Evolutionary conservation across 2,329 filamentous ascomycete species (phyloP), one percentile per base, ranked within the genome.

Genomic region (Ramularia endophylla): DNA sequence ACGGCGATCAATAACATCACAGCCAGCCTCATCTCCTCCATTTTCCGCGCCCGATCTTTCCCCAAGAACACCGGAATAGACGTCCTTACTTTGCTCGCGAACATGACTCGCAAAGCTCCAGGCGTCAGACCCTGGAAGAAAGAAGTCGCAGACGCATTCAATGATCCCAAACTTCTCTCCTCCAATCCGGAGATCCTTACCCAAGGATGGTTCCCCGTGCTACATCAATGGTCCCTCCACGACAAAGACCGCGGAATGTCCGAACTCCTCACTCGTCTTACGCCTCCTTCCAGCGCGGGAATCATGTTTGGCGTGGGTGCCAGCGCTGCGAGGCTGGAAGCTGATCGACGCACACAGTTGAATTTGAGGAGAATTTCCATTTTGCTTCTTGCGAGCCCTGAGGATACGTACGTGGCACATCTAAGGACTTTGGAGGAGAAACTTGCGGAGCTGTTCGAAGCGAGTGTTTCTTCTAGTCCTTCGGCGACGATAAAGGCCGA

Each of bases 291-390:
- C 1, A 90, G 89, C 11, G 92, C 94, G 0, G 92, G 92, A 7
- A 94, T 98, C 53, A 90, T 98, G 61, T 98, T 98, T 58, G 92
- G 92, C n/a, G 92, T 98, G 0, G 94, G 94, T 8, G 92, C 92
- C 5, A 88, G 87, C 16, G 94, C 89, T 31, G 92, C 92, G 27
- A 77, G 92, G 44, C 77, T 94, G n/a, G 92, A 98, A 65, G 88
- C 94, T 5, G 92, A 98, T 64, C 83, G 89, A 43, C 92, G 84
- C 65, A 88, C 89, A 1, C 90, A 97, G 64, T 75, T 95, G 20
- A 95, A 88, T 50, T 75, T 98, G 13, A 83, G 89, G 9, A 79
- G 92, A 34, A 80, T 94, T 34, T 80, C 88, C 4, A 74, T 88
- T 1, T 71, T 98, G 8, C 69, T 97, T 12, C 73, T 97, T 5